These are phyloP conservation scores for Gossypium thurberi DNA, from an alignment of 345 rosid species.

Conservation along the genomic window DNA sequence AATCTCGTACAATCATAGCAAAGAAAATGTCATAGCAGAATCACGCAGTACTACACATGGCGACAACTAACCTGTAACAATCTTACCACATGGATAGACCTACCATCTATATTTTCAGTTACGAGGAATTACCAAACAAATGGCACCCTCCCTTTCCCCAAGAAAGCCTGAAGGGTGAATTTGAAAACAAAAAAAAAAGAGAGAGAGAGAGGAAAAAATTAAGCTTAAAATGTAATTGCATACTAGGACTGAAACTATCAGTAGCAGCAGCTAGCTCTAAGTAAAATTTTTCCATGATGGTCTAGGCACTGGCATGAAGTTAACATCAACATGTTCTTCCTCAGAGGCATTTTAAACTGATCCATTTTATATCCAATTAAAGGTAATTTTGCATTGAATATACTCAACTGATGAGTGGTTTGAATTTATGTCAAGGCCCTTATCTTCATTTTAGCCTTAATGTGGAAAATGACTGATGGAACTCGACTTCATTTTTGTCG, in stretches of 20 bases:
- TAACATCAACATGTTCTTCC: constrained; percentile 26
- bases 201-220: background rate
- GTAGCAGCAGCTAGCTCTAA: constrained; percentile 52
- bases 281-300: constrained; percentile 58
- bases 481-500: constrained; percentile 1
- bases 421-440: background rate
- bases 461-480: constrained; percentile 6
- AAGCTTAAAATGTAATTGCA: background rate
- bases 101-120: too few species aligned
- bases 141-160: too few species aligned
- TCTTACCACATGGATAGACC: too few species aligned
- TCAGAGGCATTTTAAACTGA: constrained; percentile 17
- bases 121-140: too few species aligned
- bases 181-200: too few species aligned
- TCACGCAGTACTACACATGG: too few species aligned
- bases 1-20: too few species aligned
- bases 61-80: too few species aligned
- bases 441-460: background rate
- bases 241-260: constrained; percentile 42
- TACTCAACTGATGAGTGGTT: background rate
- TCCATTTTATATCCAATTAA: background rate
- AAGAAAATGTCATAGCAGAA: too few species aligned
- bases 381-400: background rate
- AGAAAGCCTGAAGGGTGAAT: too few species aligned
- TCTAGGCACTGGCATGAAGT: constrained; percentile 21